Evolutionary conservation across 169 alveolate genomes (phyloP).

Genomic region (Plasmodium berghei): DNA sequence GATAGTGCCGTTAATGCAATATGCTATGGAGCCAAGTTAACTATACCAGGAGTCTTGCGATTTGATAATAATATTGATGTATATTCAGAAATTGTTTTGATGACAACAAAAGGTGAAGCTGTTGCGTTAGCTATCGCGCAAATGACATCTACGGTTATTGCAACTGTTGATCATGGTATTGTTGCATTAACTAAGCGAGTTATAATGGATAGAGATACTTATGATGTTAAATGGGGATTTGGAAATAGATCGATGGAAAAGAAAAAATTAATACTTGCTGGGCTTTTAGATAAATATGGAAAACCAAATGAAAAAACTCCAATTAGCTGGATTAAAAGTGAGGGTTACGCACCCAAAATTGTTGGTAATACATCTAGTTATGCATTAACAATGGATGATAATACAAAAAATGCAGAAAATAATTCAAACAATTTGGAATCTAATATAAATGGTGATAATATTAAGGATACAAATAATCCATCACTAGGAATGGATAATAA

Average conservation of each 20-base stretch:
- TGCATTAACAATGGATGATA: conserved; percentile 71
- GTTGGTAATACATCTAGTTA: conserved; percentile 84
- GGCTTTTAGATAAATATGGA: conserved; percentile 96
- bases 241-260: conserved; percentile 99
- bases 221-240: conserved; percentile 99
- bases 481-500: conserved; percentile 9
- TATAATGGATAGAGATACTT: conserved; percentile 99
- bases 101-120: conserved; percentile 99
- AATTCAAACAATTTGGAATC: conserved; percentile 1
- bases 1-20: conserved; percentile 99
- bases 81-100: conserved; percentile 96
- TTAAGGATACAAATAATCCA: neutral
- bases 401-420: conserved; percentile 17
- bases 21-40: conserved; percentile 99
- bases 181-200: conserved; percentile 99
- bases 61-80: conserved; percentile 97
- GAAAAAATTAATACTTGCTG: conserved; percentile 96
- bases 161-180: conserved; percentile 99
- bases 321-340: conserved; percentile 92
- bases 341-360: conserved; percentile 89
- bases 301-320: conserved; percentile 96
- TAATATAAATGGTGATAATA: conserved; percentile 3
- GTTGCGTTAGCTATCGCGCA: conserved; percentile 99
- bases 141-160: conserved; percentile 99
- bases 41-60: conserved; percentile 99